These are phyloP conservation scores for Crepidotus sp. DNA, from an alignment of 1,284 basidiomycete genomes.

Conservation along the genomic window DNA sequence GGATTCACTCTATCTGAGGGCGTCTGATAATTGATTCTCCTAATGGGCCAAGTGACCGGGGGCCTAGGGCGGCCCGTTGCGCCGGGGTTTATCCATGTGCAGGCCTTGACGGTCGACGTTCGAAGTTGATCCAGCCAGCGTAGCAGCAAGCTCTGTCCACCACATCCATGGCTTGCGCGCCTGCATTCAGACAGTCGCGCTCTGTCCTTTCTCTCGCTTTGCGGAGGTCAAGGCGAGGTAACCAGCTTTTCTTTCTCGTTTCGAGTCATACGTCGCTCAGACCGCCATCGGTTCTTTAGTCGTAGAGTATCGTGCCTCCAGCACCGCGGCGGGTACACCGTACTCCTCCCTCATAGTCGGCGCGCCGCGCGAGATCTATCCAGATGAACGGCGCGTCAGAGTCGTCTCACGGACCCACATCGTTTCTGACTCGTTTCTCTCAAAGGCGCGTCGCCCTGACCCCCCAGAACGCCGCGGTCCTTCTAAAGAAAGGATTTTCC, in stretches of 20 bases:
- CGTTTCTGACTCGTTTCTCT: background rate
- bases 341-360: constrained; percentile 73
- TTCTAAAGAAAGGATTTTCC: constrained; percentile 75
- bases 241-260: too few species aligned
- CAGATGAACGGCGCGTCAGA: constrained; percentile 68
- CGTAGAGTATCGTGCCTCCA: constrained; percentile 8
- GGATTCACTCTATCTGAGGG: too few species aligned
- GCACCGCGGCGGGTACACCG: constrained; percentile 37
- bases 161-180: constrained; percentile 26
- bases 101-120: background rate
- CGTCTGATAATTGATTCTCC: too few species aligned
- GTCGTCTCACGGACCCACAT: background rate
- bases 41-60: too few species aligned
- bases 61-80: too few species aligned
- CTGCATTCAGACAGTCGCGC: constrained; percentile 14
- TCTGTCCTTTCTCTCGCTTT: constrained; percentile 11
- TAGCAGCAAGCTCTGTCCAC: background rate
- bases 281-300: background rate
- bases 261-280: background rate
- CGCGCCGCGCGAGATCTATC: constrained; percentile 65
- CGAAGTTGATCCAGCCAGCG: constrained; percentile 15
- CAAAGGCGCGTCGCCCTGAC: constrained; percentile 60
- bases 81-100: background rate
- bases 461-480: constrained; percentile 61
- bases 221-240: constrained; percentile 14